Evolutionary conservation across 768 basidiomycete species (phyloP).

Genomic region (Royoungia palumana): DNA sequence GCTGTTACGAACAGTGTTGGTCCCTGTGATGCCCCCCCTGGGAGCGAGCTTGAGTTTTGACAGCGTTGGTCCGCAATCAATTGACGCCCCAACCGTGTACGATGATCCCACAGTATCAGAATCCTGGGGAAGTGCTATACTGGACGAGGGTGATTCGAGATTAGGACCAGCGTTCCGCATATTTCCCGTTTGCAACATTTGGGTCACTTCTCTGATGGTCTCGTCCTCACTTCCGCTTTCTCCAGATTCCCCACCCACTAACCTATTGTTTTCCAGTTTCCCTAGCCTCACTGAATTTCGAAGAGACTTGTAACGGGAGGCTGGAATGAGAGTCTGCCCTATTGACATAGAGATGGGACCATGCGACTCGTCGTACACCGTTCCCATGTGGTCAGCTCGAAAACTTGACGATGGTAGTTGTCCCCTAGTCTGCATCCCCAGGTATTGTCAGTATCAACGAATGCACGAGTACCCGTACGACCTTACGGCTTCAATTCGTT

Average conservation of each 20-base stretch:
- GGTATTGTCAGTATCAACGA: constrained; percentile 1
- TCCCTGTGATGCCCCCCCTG: neutral
- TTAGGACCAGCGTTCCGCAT: constrained; percentile 54
- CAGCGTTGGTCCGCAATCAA: constrained; percentile 30
- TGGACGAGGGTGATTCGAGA: constrained; percentile 19
- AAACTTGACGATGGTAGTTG: constrained; percentile 62
- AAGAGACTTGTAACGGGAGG: constrained; percentile 44
- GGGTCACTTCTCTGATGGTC: constrained; percentile 46
- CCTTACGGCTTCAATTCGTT: constrained; percentile 46
- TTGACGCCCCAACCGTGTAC: neutral
- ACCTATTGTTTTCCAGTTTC: constrained; percentile 47
- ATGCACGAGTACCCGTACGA: constrained; percentile 2
- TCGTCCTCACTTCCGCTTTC: constrained; percentile 57
- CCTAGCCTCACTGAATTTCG: constrained; percentile 55
- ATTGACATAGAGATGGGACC: constrained; percentile 37
- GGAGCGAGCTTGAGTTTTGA: constrained; percentile 47
- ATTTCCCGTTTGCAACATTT: constrained; percentile 48
- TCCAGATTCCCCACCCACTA: constrained; percentile 48
- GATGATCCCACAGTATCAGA: neutral
- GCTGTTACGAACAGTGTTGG: constrained; percentile 21
- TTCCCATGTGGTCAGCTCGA: constrained; percentile 53
- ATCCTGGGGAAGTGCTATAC: neutral
- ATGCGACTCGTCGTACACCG: constrained; percentile 45
- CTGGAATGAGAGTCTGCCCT: constrained; percentile 42
- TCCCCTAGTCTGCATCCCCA: constrained; percentile 33